Percentiles rank a stretch among this genome's conserved stretches.
Conservation (phyloP, 257 asterid species). For the Jaltomata sinuosa region DNA sequence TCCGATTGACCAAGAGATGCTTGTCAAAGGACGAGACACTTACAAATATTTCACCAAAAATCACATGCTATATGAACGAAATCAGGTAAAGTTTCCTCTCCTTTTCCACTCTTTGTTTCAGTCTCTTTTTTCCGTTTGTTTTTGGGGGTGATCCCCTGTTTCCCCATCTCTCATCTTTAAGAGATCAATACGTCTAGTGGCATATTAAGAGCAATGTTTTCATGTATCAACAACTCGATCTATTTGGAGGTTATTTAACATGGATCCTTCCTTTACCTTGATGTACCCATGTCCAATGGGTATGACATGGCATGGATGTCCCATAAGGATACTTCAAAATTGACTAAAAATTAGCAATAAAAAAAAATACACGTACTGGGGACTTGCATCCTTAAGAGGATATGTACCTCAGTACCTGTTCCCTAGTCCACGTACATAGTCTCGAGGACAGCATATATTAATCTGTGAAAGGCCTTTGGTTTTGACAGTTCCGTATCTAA, state of each 20-base stretch:
- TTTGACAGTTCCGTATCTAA: background rate
- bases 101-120: background rate
- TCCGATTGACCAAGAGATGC: constrained; percentile 25
- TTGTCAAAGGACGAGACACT: constrained; percentile 24
- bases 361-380: background rate
- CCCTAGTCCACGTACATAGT: background rate
- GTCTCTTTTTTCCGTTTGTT: background rate
- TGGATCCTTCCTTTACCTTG: background rate
- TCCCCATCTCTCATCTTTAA: background rate
- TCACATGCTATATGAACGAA: constrained; percentile 27
- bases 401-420: background rate
- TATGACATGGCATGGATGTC: background rate
- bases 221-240: background rate
- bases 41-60: constrained; percentile 25
- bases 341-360: background rate
- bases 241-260: background rate
- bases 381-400: background rate
- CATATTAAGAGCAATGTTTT: background rate
- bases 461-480: background rate
- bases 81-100: constrained; percentile 6
- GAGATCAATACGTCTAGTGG: background rate
- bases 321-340: background rate
- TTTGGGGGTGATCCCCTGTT: background rate
- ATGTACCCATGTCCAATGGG: background rate
- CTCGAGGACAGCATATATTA: background rate